Conservation (phyloP, 208 protist species). For the Trypanosoma mega region DNA sequence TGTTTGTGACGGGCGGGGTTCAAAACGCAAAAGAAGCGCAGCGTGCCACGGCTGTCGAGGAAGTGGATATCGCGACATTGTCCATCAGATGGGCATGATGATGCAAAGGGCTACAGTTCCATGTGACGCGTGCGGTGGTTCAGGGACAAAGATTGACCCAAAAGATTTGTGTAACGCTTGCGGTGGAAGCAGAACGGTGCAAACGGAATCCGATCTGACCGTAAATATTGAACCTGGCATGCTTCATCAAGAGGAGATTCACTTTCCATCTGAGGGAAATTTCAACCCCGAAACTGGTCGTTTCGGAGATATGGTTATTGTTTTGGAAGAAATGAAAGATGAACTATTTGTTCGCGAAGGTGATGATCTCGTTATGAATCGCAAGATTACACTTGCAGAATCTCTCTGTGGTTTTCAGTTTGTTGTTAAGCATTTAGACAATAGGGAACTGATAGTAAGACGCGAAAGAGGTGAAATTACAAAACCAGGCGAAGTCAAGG, state of each 20-base stretch:
- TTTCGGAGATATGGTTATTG: constrained; percentile 95
- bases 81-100: constrained; percentile 96
- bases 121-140: constrained; percentile 92
- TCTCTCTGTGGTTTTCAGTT: constrained; percentile 94
- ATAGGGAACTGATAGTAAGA: constrained; percentile 80
- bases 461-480: constrained; percentile 67
- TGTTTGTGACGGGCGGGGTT: constrained; percentile 62
- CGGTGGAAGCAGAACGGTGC: constrained; percentile 83
- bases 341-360: constrained; percentile 86
- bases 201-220: constrained; percentile 66
- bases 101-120: constrained; percentile 88
- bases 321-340: constrained; percentile 94
- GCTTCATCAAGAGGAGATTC: constrained; percentile 48
- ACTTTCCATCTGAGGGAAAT: constrained; percentile 50
- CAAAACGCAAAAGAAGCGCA: constrained; percentile 29
- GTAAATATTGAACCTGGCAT: constrained; percentile 63
- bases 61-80: constrained; percentile 75
- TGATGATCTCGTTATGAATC: constrained; percentile 90
- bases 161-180: constrained; percentile 92
- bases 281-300: constrained; percentile 31
- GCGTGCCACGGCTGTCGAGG: constrained; percentile 91
- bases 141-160: constrained; percentile 74
- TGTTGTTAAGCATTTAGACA: constrained; percentile 88
- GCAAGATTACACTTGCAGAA: constrained; percentile 91
- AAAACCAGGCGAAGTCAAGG: constrained; percentile 60